Percentiles rank a stretch among this genome's conserved stretches.
Evolutionary conservation across 2,329 filamentous ascomycete genomes (phyloP).

Genomic region (Penicillium palitans): DNA sequence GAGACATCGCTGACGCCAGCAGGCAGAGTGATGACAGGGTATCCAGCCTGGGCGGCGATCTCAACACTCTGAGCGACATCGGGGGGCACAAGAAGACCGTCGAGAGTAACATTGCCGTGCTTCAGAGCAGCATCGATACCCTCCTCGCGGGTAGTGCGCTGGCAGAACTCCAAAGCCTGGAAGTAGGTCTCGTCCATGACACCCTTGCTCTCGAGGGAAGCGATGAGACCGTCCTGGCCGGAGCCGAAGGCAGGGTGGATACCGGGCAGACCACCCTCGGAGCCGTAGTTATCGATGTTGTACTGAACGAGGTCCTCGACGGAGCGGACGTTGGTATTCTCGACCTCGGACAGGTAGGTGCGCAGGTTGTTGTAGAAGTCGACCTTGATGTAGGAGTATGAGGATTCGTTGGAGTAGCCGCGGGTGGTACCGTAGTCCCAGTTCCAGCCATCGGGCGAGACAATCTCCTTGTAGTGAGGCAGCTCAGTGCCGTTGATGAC

Average conservation of each 20-base stretch:
- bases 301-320: conserved; percentile 67
- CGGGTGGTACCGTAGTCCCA: conserved; percentile 67
- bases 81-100: conserved; percentile 67
- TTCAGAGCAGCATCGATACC: conserved; percentile 69
- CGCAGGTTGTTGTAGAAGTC: conserved; percentile 63
- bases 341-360: conserved; percentile 62
- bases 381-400: conserved; percentile 71
- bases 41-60: conserved; percentile 73
- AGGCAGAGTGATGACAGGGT: conserved; percentile 70
- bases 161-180: conserved; percentile 64
- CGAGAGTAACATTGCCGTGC: conserved; percentile 49
- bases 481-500: conserved; percentile 71
- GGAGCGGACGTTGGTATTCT: conserved; percentile 60
- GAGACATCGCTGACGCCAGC: conserved; percentile 55
- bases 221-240: conserved; percentile 71
- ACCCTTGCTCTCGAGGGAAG: conserved; percentile 62
- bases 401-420: conserved; percentile 68
- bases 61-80: conserved; percentile 68
- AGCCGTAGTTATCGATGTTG: conserved; percentile 63
- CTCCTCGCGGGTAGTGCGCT: conserved; percentile 58
- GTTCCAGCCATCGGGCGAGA: conserved; percentile 69
- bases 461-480: conserved; percentile 60
- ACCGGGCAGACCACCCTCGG: conserved; percentile 65
- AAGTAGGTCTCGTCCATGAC: conserved; percentile 65
- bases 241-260: conserved; percentile 65